A percentile compares a stretch with the other conserved stretches of the same genome.
Conservation (phyloP, 1,284 basidiomycete genomes). For the Boletus hoseneyae region DNA sequence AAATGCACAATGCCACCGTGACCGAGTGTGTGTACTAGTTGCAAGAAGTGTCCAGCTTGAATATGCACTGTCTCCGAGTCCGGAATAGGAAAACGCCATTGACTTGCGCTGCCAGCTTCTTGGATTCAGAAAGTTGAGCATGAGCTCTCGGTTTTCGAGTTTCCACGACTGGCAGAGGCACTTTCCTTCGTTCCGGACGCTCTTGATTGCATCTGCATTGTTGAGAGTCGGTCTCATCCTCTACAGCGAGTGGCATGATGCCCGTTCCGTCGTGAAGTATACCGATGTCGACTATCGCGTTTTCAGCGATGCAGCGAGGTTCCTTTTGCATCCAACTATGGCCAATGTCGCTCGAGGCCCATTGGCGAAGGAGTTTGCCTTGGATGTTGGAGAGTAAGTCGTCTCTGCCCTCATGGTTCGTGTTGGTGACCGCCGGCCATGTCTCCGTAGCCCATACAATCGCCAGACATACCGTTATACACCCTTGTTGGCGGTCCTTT, state of each 20-base stretch:
- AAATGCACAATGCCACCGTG: no score
- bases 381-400: constrained; percentile 68
- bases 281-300: constrained; percentile 98
- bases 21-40: no score
- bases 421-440: constrained; percentile 6
- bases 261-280: constrained; percentile 82
- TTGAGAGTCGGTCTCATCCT: constrained; percentile 71
- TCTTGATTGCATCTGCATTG: constrained; percentile 52
- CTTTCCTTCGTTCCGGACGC: constrained; percentile 47
- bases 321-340: constrained; percentile 50
- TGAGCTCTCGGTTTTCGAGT: constrained; percentile 5
- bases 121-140: not conserved
- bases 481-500: constrained; percentile 81
- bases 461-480: constrained; percentile 97
- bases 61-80: no score
- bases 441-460: constrained; percentile 76
- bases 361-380: constrained; percentile 35
- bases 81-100: no score
- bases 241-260: constrained; percentile 89
- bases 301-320: constrained; percentile 87
- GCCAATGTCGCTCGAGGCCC: constrained; percentile 60
- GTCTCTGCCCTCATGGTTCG: not conserved
- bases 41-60: no score
- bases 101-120: not conserved
- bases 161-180: constrained; percentile 6